phyloP scores from a whole-genome alignment of 805 yeast species.

The Wickerhamiella qilinensis region DNA sequence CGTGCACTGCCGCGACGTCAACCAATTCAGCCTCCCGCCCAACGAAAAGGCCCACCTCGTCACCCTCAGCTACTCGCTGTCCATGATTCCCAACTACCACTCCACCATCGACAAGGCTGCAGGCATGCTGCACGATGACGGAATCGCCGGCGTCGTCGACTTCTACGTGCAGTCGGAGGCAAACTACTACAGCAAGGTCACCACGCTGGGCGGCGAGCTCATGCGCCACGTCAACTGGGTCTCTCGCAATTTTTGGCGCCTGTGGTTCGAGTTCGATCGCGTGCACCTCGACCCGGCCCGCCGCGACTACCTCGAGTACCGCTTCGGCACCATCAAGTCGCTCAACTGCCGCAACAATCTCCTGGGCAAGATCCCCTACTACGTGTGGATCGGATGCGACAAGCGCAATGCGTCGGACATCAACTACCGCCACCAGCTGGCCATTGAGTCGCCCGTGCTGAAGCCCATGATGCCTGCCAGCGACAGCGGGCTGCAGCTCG shows the following conservation, averaged over 20 bases:
- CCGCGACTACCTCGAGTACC: constrained; percentile 69
- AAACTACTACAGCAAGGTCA: constrained; percentile 48
- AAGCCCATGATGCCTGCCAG: constrained; percentile 33
- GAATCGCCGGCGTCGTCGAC: constrained; percentile 57
- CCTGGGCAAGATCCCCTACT: constrained; percentile 65
- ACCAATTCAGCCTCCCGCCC: constrained; percentile 40
- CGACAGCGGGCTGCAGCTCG: not conserved
- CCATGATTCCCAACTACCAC: constrained; percentile 75
- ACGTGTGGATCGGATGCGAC: constrained; percentile 68
- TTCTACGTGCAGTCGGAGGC: constrained; percentile 62
- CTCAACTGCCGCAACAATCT: constrained; percentile 46
- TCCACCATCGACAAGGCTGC: constrained; percentile 58
- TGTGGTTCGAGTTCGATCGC: constrained; percentile 76
- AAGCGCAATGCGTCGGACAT: constrained; percentile 35
- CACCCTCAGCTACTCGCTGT: constrained; percentile 65
- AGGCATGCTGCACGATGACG: constrained; percentile 35
- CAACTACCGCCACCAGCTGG: constrained; percentile 44
- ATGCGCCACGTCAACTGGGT: constrained; percentile 65
- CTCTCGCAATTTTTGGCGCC: constrained; percentile 65
- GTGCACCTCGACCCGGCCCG: constrained; percentile 67
- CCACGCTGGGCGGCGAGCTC: constrained; percentile 59
- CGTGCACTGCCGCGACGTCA: constrained; percentile 59
- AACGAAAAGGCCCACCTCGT: constrained; percentile 41
- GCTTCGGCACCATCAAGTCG: constrained; percentile 67
- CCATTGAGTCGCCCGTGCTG: constrained; percentile 68